Evolutionary conservation across 1,284 basidiomycete genomes (phyloP).

Genomic region (Polyporus tsugae): DNA sequence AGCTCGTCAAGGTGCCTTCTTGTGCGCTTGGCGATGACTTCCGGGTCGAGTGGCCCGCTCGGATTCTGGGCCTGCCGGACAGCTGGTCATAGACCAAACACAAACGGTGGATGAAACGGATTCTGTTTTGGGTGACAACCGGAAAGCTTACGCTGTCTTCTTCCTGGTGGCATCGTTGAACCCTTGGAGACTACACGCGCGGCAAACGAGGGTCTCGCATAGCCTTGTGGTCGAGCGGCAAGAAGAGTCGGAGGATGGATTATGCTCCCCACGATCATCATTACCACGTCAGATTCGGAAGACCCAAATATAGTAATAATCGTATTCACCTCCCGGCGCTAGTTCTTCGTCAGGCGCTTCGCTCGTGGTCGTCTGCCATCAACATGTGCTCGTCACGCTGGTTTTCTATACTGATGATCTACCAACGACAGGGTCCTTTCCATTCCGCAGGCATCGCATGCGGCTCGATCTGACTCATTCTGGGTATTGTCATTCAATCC

Average conservation of each 20-base stretch:
- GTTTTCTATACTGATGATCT: neutral
- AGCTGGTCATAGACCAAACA: conserved; percentile 36
- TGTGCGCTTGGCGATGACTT: conserved; percentile 76
- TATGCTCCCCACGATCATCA: neutral
- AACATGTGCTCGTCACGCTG: neutral
- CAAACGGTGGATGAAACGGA: conserved; percentile 13
- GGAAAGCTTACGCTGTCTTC: conserved; percentile 26
- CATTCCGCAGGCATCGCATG: conserved; percentile 2
- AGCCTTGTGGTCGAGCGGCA: neutral
- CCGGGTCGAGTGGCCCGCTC: conserved; percentile 54
- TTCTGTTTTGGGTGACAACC: neutral
- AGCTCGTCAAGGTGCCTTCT: conserved; percentile 83
- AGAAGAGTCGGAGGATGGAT: neutral
- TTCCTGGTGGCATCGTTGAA: conserved; percentile 24
- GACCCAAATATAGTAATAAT: conserved; percentile 1
- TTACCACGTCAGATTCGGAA: neutral
- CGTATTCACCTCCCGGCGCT: conserved; percentile 5
- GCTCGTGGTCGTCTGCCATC: neutral
- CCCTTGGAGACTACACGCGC: neutral
- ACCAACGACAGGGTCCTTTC: neutral
- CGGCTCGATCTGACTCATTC: neutral
- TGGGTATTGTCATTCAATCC: neutral
- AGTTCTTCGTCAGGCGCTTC: neutral
- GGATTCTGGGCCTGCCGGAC: conserved; percentile 48
- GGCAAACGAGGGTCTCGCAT: conserved; percentile 7